Conservation (phyloP, 1,284 basidiomycete species). For the Cutaneotrichosporon sp. region DNA sequence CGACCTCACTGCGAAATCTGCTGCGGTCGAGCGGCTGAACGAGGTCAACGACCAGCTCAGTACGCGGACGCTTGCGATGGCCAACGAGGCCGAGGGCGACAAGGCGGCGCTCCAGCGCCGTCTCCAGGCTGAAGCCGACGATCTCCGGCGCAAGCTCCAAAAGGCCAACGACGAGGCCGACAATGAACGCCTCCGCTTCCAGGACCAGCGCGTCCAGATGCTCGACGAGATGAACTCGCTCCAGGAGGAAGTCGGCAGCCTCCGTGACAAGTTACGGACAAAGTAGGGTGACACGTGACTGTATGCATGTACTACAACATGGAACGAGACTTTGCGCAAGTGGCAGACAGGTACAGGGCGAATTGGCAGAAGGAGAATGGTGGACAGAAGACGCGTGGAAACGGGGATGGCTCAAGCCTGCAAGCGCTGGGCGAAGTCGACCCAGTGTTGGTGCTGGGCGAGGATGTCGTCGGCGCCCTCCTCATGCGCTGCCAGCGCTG, state of each 20-base stretch:
- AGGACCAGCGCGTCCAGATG: constrained; percentile 44
- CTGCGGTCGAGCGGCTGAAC: constrained; percentile 62
- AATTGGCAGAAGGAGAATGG: too few species aligned
- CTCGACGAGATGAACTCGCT: constrained; percentile 48
- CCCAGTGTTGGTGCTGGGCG: too few species aligned
- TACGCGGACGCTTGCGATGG: constrained; percentile 63
- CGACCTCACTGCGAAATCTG: constrained; percentile 65
- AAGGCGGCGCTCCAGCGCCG: constrained; percentile 25
- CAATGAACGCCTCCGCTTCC: constrained; percentile 35
- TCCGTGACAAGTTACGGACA: constrained; percentile 41
- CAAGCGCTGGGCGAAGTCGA: too few species aligned
- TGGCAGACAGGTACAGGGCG: too few species aligned
- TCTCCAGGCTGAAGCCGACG: constrained; percentile 35
- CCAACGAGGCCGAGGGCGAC: constrained; percentile 60
- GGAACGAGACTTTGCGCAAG: too few species aligned
- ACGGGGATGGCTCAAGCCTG: too few species aligned
- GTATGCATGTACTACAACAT: too few species aligned
- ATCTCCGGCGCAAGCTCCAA: constrained; percentile 26
- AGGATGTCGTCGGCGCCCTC: too few species aligned
- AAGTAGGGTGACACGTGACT: too few species aligned
- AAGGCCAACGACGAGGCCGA: constrained; percentile 38
- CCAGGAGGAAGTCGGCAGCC: constrained; percentile 43
- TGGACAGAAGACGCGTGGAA: too few species aligned
- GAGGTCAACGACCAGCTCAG: constrained; percentile 72
- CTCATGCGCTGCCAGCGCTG: too few species aligned